Evolutionary conservation across 2,329 filamentous ascomycete genomes (phyloP).

Genomic region (Leptoxyphium fumago): DNA sequence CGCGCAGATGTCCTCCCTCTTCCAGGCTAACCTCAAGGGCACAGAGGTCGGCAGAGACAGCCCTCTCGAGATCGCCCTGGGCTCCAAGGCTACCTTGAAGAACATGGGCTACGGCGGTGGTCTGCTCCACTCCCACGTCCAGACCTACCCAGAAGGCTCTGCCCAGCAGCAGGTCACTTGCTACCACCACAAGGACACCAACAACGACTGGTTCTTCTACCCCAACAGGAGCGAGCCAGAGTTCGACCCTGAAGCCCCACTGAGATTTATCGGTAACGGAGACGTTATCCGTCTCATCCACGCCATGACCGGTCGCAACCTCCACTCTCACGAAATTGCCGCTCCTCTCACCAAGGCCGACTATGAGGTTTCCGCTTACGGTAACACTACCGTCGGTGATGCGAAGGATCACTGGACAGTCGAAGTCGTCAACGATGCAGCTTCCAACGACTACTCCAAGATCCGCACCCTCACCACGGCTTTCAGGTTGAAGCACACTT

Average conservation of each 20-base stretch:
- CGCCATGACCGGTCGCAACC: conserved; percentile 86
- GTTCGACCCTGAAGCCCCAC: conserved; percentile 54
- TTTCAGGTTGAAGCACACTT: conserved; percentile 72
- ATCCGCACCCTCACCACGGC: conserved; percentile 85
- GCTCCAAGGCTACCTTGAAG: conserved; percentile 84
- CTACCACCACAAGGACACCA: conserved; percentile 98
- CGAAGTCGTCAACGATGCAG: conserved; percentile 80
- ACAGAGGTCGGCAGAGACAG: conserved; percentile 91
- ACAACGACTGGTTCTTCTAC: conserved; percentile 99
- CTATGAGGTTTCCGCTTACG: conserved; percentile 88
- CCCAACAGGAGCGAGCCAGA: conserved; percentile 68
- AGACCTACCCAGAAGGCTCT: conserved; percentile 90
- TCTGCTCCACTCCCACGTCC: conserved; percentile 87
- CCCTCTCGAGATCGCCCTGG: conserved; percentile 78
- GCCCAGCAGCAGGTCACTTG: conserved; percentile 93
- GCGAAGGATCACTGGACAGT: conserved; percentile 96
- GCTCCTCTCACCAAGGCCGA: conserved; percentile 83
- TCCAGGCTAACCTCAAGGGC: conserved; percentile 89
- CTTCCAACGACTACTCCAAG: conserved; percentile 68
- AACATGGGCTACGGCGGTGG: conserved; percentile 99
- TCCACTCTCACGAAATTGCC: conserved; percentile 83
- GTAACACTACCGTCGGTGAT: conserved; percentile 87
- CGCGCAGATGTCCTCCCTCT: conserved; percentile 99
- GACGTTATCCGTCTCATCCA: conserved; percentile 77
- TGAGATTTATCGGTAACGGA: conserved; percentile 62